These are phyloP conservation scores for Kuraishia piskuri DNA, from an alignment of 805 yeast species.

Conservation along the genomic window DNA sequence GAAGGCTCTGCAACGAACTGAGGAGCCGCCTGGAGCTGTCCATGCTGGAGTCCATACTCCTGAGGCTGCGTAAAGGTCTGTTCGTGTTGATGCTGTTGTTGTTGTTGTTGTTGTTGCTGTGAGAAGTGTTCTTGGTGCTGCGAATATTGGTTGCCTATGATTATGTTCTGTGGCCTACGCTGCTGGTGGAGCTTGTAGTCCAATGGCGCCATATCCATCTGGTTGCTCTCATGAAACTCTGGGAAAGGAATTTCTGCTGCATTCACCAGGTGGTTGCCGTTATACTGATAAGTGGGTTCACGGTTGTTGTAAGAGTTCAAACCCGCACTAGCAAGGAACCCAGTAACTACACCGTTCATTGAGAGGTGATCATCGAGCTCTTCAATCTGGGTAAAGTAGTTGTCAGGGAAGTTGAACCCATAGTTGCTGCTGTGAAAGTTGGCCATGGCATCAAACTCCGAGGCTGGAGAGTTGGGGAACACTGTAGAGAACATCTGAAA, in stretches of 20 bases:
- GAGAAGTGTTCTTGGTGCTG: neutral
- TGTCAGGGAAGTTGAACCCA: neutral
- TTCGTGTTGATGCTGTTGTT: neutral
- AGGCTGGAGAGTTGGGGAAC: constrained; percentile 2
- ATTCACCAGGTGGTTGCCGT: neutral
- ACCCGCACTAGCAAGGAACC: neutral
- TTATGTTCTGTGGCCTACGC: neutral
- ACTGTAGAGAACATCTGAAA: constrained; percentile 1
- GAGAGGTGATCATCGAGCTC: neutral
- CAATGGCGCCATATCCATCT: neutral
- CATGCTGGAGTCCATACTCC: neutral
- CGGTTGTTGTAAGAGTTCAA: neutral
- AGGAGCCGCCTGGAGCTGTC: neutral
- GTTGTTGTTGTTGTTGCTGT: neutral
- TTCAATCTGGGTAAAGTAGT: neutral
- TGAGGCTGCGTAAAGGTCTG: neutral
- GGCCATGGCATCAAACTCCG: constrained; percentile 1
- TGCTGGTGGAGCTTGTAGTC: neutral
- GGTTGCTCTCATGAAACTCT: neutral
- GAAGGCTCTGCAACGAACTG: neutral
- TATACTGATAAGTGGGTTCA: neutral
- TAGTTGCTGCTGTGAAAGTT: neutral
- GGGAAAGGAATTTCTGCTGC: neutral
- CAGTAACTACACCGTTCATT: neutral
- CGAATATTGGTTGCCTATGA: neutral